A percentile compares a stretch with the other conserved stretches of the same genome.
phyloP scores from a whole-genome alignment of 805 yeast species.

The Pichia pseudocactophila region DNA sequence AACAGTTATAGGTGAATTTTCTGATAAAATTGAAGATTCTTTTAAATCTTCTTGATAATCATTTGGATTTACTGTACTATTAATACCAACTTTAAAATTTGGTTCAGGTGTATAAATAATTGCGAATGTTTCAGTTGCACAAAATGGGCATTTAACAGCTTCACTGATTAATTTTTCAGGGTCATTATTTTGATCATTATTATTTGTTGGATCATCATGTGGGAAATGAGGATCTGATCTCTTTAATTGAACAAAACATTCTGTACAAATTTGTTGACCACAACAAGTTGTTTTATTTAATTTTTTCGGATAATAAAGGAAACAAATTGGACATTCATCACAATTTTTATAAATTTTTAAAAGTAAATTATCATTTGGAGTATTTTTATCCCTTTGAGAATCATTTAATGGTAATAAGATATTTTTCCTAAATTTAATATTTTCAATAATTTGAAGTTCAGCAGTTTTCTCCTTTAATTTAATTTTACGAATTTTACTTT shows the following conservation, averaged over 20 bases:
- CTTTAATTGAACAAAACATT: conserved; percentile 93
- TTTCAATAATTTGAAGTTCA: conserved; percentile 30
- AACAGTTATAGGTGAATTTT: conserved; percentile 43
- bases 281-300: conserved; percentile 83
- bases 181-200: conserved; percentile 21
- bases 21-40: too few relatives aligned
- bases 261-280: conserved; percentile 87
- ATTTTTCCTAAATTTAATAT: conserved; percentile 25
- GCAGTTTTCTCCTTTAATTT: conserved; percentile 33
- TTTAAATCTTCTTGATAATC: conserved; percentile 27
- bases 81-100: conserved; percentile 46
- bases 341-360: conserved; percentile 57
- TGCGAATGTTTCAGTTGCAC: conserved; percentile 82
- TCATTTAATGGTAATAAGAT: conserved; percentile 20
- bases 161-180: conserved; percentile 72
- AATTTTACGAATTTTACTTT: conserved; percentile 35
- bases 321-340: conserved; percentile 91
- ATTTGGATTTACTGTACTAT: conserved; percentile 41
- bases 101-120: conserved; percentile 65
- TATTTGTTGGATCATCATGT: conserved; percentile 44
- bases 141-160: conserved; percentile 87
- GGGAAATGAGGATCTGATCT: conserved; percentile 91
- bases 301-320: conserved; percentile 71
- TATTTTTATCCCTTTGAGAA: conserved; percentile 21
- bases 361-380: conserved; percentile 39